Evolutionary conservation across 2,329 filamentous ascomycete genomes (phyloP).

Genomic region (Chaetomiaceae sp.): DNA sequence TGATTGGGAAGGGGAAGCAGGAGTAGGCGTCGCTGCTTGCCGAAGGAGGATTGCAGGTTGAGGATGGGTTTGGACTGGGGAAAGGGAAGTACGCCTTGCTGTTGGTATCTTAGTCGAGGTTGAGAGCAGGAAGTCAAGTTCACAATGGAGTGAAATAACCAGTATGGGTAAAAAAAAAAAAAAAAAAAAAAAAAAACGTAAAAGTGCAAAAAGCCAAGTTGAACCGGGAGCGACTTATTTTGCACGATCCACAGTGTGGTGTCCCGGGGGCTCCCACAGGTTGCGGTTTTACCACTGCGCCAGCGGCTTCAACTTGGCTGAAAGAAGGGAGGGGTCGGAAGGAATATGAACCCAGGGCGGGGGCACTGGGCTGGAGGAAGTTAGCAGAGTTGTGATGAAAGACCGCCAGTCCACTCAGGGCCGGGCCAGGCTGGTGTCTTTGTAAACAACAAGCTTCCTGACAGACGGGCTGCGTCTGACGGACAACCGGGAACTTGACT

Average conservation of each 20-base stretch:
- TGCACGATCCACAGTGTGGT: constrained; percentile 7
- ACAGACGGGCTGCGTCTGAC: neutral
- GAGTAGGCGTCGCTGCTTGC: too few relatives aligned
- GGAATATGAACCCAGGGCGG: neutral
- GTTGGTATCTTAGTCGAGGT: neutral
- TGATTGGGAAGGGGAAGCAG: too few relatives aligned
- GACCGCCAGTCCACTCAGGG: too few relatives aligned
- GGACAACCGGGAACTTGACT: too few relatives aligned
- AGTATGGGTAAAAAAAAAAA: neutral
- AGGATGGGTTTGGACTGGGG: too few relatives aligned
- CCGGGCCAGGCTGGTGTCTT: too few relatives aligned
- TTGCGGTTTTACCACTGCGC: constrained; percentile 7
- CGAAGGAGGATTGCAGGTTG: too few relatives aligned
- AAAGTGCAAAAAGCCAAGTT: neutral
- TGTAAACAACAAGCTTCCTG: too few relatives aligned
- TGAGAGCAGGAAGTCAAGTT: neutral
- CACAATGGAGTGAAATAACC: too few relatives aligned
- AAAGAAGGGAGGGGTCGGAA: neutral
- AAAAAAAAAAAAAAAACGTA: neutral
- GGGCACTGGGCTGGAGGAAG: neutral
- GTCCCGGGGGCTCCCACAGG: constrained; percentile 1
- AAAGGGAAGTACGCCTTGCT: neutral
- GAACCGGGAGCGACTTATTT: constrained; percentile 1
- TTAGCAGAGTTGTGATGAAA: neutral
- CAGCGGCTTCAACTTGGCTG: neutral